These are phyloP conservation scores for Carex pumila DNA, from an alignment of 176 grass and related monocot genomes.

Conservation along the genomic window DNA sequence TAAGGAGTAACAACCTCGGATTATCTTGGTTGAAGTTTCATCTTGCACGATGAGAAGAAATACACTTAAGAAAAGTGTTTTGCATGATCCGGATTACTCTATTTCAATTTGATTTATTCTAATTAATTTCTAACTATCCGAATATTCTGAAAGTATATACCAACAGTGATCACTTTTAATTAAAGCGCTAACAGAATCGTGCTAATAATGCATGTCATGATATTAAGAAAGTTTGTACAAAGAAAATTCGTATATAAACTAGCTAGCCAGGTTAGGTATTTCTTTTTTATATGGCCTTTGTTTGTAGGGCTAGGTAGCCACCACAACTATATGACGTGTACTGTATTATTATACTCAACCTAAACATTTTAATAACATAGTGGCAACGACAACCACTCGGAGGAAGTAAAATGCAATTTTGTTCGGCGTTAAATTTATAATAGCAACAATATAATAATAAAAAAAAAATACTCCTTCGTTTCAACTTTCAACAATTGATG, in stretches of 20 bases:
- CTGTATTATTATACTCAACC: background rate
- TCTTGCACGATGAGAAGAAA: too few relatives aligned
- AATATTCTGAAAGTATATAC: too few relatives aligned
- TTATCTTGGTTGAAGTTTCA: too few relatives aligned
- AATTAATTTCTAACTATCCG: too few relatives aligned
- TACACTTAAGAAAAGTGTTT: too few relatives aligned
- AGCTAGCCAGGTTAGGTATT: background rate
- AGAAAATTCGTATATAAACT: background rate
- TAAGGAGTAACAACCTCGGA: too few relatives aligned
- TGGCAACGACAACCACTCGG: background rate
- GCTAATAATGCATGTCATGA: background rate
- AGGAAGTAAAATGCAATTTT: background rate
- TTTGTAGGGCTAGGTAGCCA: background rate
- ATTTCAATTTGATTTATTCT: too few relatives aligned
- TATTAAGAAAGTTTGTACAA: background rate
- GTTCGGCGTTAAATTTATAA: background rate
- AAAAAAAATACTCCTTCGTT: background rate
- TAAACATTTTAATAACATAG: background rate
- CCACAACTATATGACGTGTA: background rate
- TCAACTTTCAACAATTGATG: background rate
- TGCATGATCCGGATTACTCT: too few relatives aligned
- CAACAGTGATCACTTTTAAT: background rate
- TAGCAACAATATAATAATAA: background rate
- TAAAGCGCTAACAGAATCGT: background rate
- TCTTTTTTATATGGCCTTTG: background rate